These are phyloP conservation scores for Yamadazyma endophytica DNA, from an alignment of 805 yeast species.

Conservation along the genomic window DNA sequence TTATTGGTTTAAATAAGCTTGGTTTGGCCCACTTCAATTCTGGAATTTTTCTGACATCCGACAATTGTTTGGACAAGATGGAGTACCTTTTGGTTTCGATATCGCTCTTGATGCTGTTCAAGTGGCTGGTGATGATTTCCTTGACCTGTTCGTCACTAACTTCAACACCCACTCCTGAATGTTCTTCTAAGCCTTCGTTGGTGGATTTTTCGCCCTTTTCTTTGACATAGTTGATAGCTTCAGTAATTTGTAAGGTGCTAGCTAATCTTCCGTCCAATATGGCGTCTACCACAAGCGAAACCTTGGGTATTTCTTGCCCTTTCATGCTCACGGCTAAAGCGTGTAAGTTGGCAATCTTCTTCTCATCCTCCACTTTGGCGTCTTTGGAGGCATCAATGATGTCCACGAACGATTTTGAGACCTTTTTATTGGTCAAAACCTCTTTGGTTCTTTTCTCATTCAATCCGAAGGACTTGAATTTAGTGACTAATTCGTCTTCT, in stretches of 20 bases:
- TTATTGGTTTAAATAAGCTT: conserved; percentile 75
- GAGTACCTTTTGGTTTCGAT: conserved; percentile 75
- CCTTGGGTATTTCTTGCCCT: conserved; percentile 47
- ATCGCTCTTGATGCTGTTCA: conserved; percentile 54
- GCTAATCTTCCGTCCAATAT: conserved; percentile 62
- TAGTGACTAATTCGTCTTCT: conserved; percentile 22
- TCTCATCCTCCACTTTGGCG: conserved; percentile 40
- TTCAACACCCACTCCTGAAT: conserved; percentile 75
- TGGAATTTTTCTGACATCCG: conserved; percentile 69
- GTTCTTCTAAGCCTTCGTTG: conserved; percentile 50
- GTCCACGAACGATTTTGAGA: conserved; percentile 61
- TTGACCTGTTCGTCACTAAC: conserved; percentile 65
- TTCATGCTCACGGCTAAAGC: conserved; percentile 71
- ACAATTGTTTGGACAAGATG: conserved; percentile 70
- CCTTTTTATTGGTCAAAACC: conserved; percentile 80
- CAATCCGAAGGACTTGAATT: conserved; percentile 54
- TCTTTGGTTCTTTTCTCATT: conserved; percentile 74
- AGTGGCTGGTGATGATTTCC: conserved; percentile 52
- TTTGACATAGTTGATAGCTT: conserved; percentile 73
- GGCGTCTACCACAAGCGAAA: conserved; percentile 53
- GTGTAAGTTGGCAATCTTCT: conserved; percentile 64
- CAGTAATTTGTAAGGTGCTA: conserved; percentile 70
- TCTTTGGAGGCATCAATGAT: conserved; percentile 45
- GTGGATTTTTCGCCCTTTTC: conserved; percentile 34
- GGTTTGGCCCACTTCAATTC: conserved; percentile 92